Evolutionary conservation across 2,329 filamentous ascomycete genomes (phyloP).

Genomic region (Dactylellina drechsleri): DNA sequence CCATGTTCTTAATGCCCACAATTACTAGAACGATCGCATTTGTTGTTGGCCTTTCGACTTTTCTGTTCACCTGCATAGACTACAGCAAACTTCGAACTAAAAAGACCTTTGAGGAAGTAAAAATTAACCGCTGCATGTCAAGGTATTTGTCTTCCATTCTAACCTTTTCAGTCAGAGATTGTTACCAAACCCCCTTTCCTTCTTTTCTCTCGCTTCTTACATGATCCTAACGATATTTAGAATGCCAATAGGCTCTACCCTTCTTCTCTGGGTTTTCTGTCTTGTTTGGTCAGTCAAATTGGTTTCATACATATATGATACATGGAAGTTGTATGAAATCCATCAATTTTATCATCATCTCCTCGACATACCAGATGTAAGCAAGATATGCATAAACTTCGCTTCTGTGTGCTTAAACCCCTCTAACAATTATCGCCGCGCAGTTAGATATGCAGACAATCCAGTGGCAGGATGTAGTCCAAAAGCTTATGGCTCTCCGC

Average conservation of each 20-base stretch:
- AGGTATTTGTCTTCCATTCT: constrained; percentile 54
- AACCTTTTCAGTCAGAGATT: too few species aligned
- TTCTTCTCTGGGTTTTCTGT: constrained; percentile 83
- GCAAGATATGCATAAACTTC: background rate
- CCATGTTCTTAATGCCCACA: background rate
- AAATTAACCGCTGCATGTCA: constrained; percentile 78
- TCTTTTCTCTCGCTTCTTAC: background rate
- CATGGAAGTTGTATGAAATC: constrained; percentile 77
- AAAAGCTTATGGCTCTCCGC: constrained; percentile 81
- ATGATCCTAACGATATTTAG: constrained; percentile 58
- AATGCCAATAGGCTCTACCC: constrained; percentile 80
- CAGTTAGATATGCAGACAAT: constrained; percentile 87
- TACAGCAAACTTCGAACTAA: constrained; percentile 78
- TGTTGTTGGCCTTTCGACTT: constrained; percentile 82
- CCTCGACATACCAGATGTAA: constrained; percentile 77
- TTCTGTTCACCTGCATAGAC: constrained; percentile 85
- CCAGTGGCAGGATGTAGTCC: constrained; percentile 91
- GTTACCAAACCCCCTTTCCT: background rate
- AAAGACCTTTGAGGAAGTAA: constrained; percentile 63
- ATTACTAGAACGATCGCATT: constrained; percentile 78
- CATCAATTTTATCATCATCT: constrained; percentile 87
- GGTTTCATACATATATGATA: constrained; percentile 77
- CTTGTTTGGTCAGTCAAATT: constrained; percentile 86
- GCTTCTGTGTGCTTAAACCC: background rate
- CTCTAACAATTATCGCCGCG: background rate